Conservation (phyloP, 257 asterid species). For the Thymus mandschuricus region DNA sequence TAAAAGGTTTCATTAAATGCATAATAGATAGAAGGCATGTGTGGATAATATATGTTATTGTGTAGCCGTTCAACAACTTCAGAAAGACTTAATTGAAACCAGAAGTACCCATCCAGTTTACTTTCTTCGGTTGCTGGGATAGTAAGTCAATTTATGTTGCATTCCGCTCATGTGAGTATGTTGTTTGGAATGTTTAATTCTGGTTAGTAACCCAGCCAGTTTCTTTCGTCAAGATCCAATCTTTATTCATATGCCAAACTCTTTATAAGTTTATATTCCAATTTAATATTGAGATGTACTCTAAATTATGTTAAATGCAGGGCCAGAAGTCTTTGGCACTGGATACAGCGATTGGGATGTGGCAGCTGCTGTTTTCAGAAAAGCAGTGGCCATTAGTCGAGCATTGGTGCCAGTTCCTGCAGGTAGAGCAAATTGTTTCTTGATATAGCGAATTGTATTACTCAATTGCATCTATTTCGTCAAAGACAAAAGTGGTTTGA, state of each 20-base stretch:
- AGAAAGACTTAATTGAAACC: neutral
- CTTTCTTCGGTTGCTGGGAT: neutral
- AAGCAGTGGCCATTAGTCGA: constrained; percentile 94
- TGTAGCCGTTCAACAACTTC: neutral
- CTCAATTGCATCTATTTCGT: neutral
- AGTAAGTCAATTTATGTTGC: neutral
- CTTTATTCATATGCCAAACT: constrained; percentile 4
- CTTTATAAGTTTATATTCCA: constrained; percentile 18
- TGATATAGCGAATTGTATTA: constrained; percentile 12
- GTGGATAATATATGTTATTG: neutral
- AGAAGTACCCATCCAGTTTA: constrained; percentile 9
- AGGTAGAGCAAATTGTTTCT: constrained; percentile 50
- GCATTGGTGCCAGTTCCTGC: constrained; percentile 98
- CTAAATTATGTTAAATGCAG: constrained; percentile 47
- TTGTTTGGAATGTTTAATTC: constrained; percentile 1
- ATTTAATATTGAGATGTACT: constrained; percentile 5
- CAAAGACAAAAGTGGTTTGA: neutral
- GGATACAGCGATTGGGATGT: constrained; percentile 99
- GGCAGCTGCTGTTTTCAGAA: constrained; percentile 96
- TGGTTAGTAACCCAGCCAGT: constrained; percentile 9
- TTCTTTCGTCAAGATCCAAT: constrained; percentile 1
- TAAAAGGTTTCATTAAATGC: neutral
- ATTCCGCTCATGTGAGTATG: constrained; percentile 2
- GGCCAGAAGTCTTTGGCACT: constrained; percentile 98
- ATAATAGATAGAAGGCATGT: constrained; percentile 6